Base-by-base conservation (phyloP, 202 grass and related monocot species). In the Dendrocalamus latiflorus region DNA sequence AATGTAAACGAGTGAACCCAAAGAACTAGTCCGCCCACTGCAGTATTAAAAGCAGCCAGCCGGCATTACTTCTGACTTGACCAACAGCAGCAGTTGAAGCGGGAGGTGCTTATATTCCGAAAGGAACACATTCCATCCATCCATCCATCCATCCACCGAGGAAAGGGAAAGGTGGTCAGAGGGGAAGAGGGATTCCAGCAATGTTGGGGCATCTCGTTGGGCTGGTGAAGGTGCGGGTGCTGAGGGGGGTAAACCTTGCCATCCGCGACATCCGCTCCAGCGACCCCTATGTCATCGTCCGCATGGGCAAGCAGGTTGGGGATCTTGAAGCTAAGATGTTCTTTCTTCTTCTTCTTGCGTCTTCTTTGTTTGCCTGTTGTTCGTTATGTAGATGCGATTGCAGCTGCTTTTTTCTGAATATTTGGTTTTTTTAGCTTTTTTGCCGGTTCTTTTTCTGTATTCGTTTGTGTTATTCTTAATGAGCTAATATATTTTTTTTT, bases 281-380 rank as follows among this genome's bases (percentile, higher is more conserved):
- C 75, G 89, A 94, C 42, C 92, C 92, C 38, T 94, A 94, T 54
- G 86, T 91, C 73, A 25, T 91, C 74, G 37, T 89, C 70, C 72
- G 80, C 58, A 81, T 87, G 74, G 92, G 92, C 69, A 84, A 85
- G 50, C 92, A 94, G 86, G 92, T 94, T 16, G 18, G 45, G 3
- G n/a, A n/a, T n/a, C n/a, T 47, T 26, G 58, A 15, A 36, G 45
- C 24, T 48, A 8, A 8, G 50, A 13, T 33, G 20, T 13, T 50
- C 21, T 14, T 50, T 21, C n/a, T 5, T 22, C 6, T 49, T 49
- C 38, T 41, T 45, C 1, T 8, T 17, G 4, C 0, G 1, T n/a
- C 13, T 3, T n/a, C 13, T 3, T 6, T 42, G 0, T 7, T 22
- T 48, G 15, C 18, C 9, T 20, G 60, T 60, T 20, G 60, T 60